Evolutionary conservation across 495 filamentous ascomycete genomes (phyloP).

Genomic region (Darksidea phi): DNA sequence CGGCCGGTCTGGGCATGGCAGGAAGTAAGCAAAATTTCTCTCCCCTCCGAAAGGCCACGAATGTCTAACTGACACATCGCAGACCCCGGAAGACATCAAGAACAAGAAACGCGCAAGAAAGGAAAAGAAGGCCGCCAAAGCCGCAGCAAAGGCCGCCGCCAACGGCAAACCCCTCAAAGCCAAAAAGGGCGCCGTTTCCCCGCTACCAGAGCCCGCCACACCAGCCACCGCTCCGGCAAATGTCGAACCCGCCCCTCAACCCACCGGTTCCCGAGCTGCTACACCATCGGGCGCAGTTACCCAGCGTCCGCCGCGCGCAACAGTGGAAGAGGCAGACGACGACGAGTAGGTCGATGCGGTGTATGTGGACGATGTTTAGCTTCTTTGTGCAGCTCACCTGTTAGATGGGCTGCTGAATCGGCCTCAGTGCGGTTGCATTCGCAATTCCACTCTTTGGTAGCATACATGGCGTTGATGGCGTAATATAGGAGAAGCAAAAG

Average conservation of each 20-base stretch:
- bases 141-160: conserved; percentile 2
- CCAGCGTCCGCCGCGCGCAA: conserved; percentile 26
- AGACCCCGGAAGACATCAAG: conserved; percentile 32
- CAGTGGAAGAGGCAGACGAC: conserved; percentile 36
- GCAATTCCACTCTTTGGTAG: background rate
- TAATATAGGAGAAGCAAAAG: background rate
- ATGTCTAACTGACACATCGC: background rate
- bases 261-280: conserved; percentile 19
- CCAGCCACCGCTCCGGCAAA: conserved; percentile 1
- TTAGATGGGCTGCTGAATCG: too few species aligned
- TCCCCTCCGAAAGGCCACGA: background rate
- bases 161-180: conserved; percentile 10
- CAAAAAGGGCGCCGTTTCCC: conserved; percentile 13
- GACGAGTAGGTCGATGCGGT: too few species aligned
- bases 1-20: conserved; percentile 98
- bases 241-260: conserved; percentile 17
- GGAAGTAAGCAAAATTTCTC: conserved; percentile 61
- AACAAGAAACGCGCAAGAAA: conserved; percentile 26
- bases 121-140: conserved; percentile 18
- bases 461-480: background rate
- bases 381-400: too few species aligned
- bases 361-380: too few species aligned
- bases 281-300: conserved; percentile 1
- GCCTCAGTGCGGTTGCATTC: too few species aligned
- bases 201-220: conserved; percentile 1